Evolutionary conservation across 345 rosid genomes (phyloP).

Genomic region (Pseudoturritis turrita): DNA sequence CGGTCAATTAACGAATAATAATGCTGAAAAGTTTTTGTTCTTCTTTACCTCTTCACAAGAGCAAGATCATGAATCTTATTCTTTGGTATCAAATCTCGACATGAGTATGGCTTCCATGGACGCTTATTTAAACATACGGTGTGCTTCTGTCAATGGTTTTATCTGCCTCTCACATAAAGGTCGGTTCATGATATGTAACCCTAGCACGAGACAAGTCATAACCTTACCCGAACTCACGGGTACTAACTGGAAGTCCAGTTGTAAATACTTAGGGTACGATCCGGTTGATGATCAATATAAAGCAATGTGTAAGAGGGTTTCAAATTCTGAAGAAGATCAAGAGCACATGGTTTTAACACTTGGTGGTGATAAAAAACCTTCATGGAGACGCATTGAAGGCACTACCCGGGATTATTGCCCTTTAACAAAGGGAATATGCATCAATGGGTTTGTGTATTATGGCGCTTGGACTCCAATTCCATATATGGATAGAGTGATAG

Average conservation of each 20-base stretch:
- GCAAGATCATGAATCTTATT: neutral
- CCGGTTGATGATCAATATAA: neutral
- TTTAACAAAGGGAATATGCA: neutral
- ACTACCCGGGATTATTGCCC: neutral
- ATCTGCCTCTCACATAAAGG: neutral
- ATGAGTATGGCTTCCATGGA: neutral
- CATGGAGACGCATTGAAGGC: constrained; percentile 3
- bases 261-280: neutral
- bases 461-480: neutral
- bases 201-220: neutral
- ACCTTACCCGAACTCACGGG: neutral
- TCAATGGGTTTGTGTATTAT: constrained; percentile 6
- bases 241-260: neutral
- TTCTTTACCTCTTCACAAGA: neutral
- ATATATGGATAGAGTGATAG: neutral
- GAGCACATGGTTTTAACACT: constrained; percentile 2
- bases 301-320: neutral
- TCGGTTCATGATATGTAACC: neutral
- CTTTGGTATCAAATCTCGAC: neutral
- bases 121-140: neutral
- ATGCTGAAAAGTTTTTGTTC: neutral
- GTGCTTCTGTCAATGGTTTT: neutral
- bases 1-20: neutral
- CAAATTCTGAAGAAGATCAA: neutral
- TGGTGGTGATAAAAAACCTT: neutral